Evolutionary conservation across 768 basidiomycete genomes (phyloP), one percentile per base, ranked within the genome.

Genomic region (Collybiopsis confluens): DNA sequence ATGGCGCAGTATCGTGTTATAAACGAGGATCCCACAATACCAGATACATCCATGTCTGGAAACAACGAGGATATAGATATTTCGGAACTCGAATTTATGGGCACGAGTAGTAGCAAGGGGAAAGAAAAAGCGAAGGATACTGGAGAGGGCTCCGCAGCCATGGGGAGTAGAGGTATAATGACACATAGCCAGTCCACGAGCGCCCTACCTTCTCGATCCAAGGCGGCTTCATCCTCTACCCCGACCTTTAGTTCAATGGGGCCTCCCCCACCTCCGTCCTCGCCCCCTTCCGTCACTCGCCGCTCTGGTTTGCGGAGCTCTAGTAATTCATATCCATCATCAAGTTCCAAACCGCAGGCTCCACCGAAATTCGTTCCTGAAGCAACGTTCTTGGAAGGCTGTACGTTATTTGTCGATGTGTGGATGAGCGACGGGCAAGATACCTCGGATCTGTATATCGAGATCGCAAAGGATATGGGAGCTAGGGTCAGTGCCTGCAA

Each of bases 381-480:
- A 56, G 62, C 21, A 56, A 79, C 78, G 46, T 75, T 88, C 33
- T 71, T 95, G 55, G 82, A 84, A 52, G 80, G 82, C 11, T 93
- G 92, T 52, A 76, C 79, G 1, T 83, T 92, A 8, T 94, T 90
- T 61, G 92, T 95, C 45, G 93, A 95, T 63, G 90, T 96, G 24
- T 83, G 85, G 54, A 91, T 88, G 0, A 90, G 91, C 50, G 84
- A 87, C 51, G 87, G 90, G 1, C 86, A 88, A 40, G 87, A 95
- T 61, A 90, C 89, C 0, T 86, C 89, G 0, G 79, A 79, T 23
- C 68, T 92, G 60, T 95, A 95, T 61, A 79, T 85, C 13, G 89
- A 94, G 45, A 91, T 94, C 86, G 67, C 95, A 58, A 80, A 80
- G 58, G 76, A 77, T 27, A 70, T 93, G 9, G 94, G 93, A 18